Evolutionary conservation across 1,284 basidiomycete species (phyloP), one percentile per base, ranked within the genome.

Genomic region (Ceratobasidium sp.): DNA sequence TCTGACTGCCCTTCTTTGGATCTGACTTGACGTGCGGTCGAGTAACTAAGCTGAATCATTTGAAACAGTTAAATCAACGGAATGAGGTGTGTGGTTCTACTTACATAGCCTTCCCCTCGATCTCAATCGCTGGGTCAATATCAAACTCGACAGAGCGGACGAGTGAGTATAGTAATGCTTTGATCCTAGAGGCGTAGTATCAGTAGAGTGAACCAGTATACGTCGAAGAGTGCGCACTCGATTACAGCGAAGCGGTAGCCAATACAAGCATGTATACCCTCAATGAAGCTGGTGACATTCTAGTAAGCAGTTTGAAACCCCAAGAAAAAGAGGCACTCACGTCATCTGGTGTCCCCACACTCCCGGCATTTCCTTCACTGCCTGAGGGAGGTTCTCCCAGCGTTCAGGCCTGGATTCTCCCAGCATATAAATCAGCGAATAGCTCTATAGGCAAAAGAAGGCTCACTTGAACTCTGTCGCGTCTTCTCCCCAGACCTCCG

Each of bases 401-500:
- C 75, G 69, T 28, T 76, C 75, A 6, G 75, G 75, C 4, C 73
- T 75, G 38, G n/a, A n/a, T 8, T 4, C 13, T 9, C 18, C 35
- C 35, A 13, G 23, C 13, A 23, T 35, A 35, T 49, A 8, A 50
- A 7, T 6, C 32, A 1, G 32, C 8, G 18, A 11, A 0, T 8
- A 14, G 9, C 8, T 13, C 26, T 18, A 26, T 4, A 23, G 38
- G 30, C 28, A 47, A 41, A 1, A 4, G 21, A 11, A 28, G 16
- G 57, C 74, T 28, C 23, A 73, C 74, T 61, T 63, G 54, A 75
- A 74, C 23, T 75, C 73, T 1, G 41, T 14, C 16, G 75, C 75
- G 23, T 75, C 74, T 26, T 73, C 74, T 0, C 74, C 74, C 74
- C 74, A 75, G 8, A 75, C 67, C 6, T 62, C 67, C 46, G 69